These are phyloP conservation scores for Saturnispora quitensis DNA, from an alignment of 805 yeast genomes.

Conservation along the genomic window DNA sequence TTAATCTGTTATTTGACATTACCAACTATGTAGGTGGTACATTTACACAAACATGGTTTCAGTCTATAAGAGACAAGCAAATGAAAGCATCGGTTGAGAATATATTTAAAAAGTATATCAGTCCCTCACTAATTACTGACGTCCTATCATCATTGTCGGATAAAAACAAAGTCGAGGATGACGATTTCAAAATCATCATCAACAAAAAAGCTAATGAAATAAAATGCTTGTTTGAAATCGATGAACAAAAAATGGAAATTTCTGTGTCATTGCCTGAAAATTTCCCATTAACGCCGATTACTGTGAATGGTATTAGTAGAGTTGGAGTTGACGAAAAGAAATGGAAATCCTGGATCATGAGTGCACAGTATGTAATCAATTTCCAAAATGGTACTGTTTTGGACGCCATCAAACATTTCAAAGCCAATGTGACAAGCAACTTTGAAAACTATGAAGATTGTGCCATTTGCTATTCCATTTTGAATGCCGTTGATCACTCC, in stretches of 20 bases:
- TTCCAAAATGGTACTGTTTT: constrained; percentile 64
- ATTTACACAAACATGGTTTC: constrained; percentile 58
- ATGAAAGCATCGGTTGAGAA: constrained; percentile 50
- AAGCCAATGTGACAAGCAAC: constrained; percentile 69
- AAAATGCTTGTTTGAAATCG: constrained; percentile 64
- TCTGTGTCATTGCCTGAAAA: constrained; percentile 61
- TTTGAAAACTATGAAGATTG: constrained; percentile 95
- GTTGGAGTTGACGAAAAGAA: constrained; percentile 86
- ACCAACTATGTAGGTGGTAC: constrained; percentile 52
- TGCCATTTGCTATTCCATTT: constrained; percentile 89
- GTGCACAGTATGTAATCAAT: constrained; percentile 76
- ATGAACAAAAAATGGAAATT: constrained; percentile 81
- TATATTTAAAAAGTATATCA: constrained; percentile 51
- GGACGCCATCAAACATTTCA: constrained; percentile 60
- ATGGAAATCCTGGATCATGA: constrained; percentile 92
- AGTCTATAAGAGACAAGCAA: constrained; percentile 58
- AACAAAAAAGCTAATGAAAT: constrained; percentile 58
- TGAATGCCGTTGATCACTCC: constrained; percentile 79
- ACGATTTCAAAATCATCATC: constrained; percentile 49
- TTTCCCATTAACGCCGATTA: constrained; percentile 71
- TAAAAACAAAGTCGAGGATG: constrained; percentile 26
- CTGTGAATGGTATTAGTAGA: constrained; percentile 67
- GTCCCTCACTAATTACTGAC: constrained; percentile 52
- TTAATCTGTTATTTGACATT: constrained; percentile 43
- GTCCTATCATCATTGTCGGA: constrained; percentile 36